Percentiles rank a stretch among this genome's conserved stretches.
Conservation (phyloP, 2,329 filamentous ascomycete species). For the Sclerotinia minor region DNA sequence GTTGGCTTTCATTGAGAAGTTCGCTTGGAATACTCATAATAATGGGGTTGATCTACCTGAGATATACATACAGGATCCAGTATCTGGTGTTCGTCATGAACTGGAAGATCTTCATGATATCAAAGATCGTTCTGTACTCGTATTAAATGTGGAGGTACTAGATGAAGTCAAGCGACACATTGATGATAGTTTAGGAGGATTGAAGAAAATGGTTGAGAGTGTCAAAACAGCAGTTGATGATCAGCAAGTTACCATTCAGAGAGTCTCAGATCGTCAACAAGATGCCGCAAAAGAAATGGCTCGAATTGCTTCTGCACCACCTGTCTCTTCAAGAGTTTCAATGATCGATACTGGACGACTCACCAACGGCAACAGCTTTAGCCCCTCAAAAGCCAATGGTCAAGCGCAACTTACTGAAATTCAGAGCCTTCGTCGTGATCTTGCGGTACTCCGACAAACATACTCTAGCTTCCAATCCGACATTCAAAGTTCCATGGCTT, state of each 20-base stretch:
- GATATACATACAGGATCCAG: slow-evolving; percentile 94
- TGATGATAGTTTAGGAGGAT: slow-evolving; percentile 80
- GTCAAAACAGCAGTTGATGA: slow-evolving; percentile 82
- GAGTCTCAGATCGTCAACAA: slow-evolving; percentile 86
- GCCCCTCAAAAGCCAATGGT: slow-evolving; percentile 37
- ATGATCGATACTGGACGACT: slow-evolving; percentile 34
- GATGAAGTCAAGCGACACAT: slow-evolving; percentile 97
- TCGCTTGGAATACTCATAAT: slow-evolving; percentile 96
- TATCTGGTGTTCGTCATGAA: slow-evolving; percentile 96
- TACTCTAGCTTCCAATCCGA: slow-evolving; percentile 90
- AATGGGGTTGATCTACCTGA: slow-evolving; percentile 92
- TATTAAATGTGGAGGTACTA: slow-evolving; percentile 86
- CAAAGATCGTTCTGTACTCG: slow-evolving; percentile 93
- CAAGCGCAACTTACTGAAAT: slow-evolving; percentile 73
- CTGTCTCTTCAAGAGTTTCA: slow-evolving; percentile 35
- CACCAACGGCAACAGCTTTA: slow-evolving; percentile 36
- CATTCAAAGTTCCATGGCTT: slow-evolving; percentile 82
- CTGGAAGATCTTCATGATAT: slow-evolving; percentile 90
- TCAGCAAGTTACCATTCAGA: slow-evolving; percentile 77
- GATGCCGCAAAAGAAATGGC: slow-evolving; percentile 88
- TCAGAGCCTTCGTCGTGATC: slow-evolving; percentile 78
- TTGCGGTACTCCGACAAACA: slow-evolving; percentile 88
- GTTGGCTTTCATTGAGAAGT: slow-evolving; percentile 97
- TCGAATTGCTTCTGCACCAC: slow-evolving; percentile 41
- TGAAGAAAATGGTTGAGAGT: slow-evolving; percentile 81